Percentiles rank a stretch among this genome's conserved stretches.
These are phyloP conservation scores for Myriosclerotinia scirpicola DNA, from an alignment of 2,329 filamentous ascomycete genomes.

Conservation along the genomic window DNA sequence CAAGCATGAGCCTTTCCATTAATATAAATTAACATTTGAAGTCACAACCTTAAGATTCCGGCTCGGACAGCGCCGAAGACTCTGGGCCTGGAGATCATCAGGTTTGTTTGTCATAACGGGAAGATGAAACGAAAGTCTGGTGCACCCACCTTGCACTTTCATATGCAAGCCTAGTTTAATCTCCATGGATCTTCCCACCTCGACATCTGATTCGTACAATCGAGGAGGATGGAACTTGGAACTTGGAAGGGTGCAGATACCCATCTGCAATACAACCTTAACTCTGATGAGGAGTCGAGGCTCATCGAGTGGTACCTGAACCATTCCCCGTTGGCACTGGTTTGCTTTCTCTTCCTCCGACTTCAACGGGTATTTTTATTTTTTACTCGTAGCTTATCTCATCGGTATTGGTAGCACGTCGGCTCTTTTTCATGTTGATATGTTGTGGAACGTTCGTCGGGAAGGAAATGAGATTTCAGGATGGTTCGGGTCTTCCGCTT, in stretches of 20 bases:
- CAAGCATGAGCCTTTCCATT: conserved; percentile 8
- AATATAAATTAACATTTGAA: conserved; percentile 5
- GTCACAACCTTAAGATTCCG: not conserved
- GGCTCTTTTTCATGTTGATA: not conserved
- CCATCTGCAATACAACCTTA: conserved; percentile 11
- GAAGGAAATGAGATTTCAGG: not conserved
- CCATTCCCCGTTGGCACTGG: conserved; percentile 1
- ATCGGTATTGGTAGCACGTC: not conserved
- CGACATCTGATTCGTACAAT: not conserved
- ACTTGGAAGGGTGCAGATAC: conserved; percentile 4
- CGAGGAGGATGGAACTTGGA: not conserved
- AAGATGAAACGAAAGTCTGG: conserved; percentile 1
- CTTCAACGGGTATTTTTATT: not conserved
- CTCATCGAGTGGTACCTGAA: conserved; percentile 15
- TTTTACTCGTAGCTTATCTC: not conserved
- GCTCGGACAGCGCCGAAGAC: too few species aligned
- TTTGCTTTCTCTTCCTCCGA: not conserved
- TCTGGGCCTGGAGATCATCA: conserved; percentile 5
- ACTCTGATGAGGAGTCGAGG: not conserved
- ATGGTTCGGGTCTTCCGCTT: not conserved
- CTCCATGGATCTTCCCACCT: not conserved
- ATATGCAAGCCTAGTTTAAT: not conserved
- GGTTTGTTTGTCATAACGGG: not conserved
- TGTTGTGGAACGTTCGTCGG: not conserved
- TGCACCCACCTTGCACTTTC: not conserved